Evolutionary conservation across 306 rosid species (phyloP).

Genomic region (Vigna trinervia): DNA sequence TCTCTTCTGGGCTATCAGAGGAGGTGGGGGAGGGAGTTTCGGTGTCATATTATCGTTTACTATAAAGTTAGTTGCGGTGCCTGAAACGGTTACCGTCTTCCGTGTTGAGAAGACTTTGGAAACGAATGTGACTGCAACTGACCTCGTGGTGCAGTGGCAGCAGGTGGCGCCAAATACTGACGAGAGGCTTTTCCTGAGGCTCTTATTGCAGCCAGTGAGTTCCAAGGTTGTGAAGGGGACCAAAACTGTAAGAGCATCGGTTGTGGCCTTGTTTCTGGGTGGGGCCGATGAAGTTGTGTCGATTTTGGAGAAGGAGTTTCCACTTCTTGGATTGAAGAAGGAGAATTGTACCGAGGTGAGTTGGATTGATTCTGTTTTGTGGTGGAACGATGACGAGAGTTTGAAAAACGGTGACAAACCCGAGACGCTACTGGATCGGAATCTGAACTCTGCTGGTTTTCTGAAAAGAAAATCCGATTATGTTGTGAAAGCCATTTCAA

Average conservation of each 20-base stretch:
- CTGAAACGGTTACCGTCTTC: constrained; percentile 45
- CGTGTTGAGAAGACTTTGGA: constrained; percentile 41
- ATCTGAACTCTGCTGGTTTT: constrained; percentile 37
- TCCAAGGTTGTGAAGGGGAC: constrained; percentile 27
- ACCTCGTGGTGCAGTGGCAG: constrained; percentile 55
- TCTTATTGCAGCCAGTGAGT: constrained; percentile 48
- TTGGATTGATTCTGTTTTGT: constrained; percentile 56
- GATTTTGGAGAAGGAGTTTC: constrained; percentile 46
- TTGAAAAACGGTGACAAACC: constrained; percentile 38
- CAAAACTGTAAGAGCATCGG: constrained; percentile 42
- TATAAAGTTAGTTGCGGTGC: constrained; percentile 43
- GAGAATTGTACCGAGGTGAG: constrained; percentile 43
- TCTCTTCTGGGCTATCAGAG: constrained; percentile 50
- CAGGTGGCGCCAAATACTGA: constrained; percentile 52
- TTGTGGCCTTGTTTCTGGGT: constrained; percentile 49
- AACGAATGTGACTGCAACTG: constrained; percentile 50
- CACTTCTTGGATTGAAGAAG: constrained; percentile 42
- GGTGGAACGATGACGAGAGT: constrained; percentile 35
- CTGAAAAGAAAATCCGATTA: constrained; percentile 56
- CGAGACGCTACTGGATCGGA: constrained; percentile 41
- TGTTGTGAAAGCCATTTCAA: constrained; percentile 47
- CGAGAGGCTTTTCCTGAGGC: constrained; percentile 49
- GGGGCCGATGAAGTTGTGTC: constrained; percentile 42
- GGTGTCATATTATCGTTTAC: constrained; percentile 52
- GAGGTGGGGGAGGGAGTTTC: constrained; percentile 55